These are phyloP conservation scores for Cerrena zonata DNA, from an alignment of 1,284 basidiomycete species.

Conservation along the genomic window DNA sequence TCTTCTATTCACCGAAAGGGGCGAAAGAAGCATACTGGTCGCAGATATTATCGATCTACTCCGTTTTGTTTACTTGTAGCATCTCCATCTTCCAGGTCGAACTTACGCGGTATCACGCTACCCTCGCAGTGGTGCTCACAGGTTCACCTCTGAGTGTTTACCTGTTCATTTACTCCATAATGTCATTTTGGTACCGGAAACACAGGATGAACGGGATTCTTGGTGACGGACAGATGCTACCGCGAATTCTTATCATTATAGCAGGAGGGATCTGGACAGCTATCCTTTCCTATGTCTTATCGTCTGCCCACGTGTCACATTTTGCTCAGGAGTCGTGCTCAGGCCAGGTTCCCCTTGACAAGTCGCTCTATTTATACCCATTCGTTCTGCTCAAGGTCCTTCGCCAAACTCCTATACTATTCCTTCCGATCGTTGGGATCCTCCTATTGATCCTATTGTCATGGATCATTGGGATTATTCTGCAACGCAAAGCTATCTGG, in stretches of 20 bases:
- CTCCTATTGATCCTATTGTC: background rate
- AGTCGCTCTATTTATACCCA: background rate
- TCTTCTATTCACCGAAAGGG: conserved; percentile 6
- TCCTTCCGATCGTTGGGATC: background rate
- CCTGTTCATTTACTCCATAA: conserved; percentile 6
- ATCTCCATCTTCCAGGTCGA: conserved; percentile 7
- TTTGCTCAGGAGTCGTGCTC: conserved; percentile 4
- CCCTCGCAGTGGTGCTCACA: conserved; percentile 1
- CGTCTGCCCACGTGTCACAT: background rate
- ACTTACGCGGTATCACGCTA: conserved; percentile 11
- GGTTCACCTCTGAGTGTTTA: conserved; percentile 7
- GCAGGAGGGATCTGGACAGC: conserved; percentile 1
- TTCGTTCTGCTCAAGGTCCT: background rate
- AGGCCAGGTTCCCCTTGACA: background rate
- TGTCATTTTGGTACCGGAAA: conserved; percentile 4
- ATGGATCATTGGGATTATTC: conserved; percentile 5
- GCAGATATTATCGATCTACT: conserved; percentile 6
- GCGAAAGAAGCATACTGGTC: conserved; percentile 7
- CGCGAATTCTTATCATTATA: background rate
- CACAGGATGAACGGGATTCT: conserved; percentile 4
- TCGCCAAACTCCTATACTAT: background rate
- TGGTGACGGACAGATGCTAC: background rate
- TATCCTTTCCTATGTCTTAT: background rate
- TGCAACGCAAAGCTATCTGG: conserved; percentile 7
- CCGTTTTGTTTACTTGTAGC: conserved; percentile 3